Conservation (phyloP, 192 early-diverging fungal genomes). For the Coemansia sp. region DNA sequence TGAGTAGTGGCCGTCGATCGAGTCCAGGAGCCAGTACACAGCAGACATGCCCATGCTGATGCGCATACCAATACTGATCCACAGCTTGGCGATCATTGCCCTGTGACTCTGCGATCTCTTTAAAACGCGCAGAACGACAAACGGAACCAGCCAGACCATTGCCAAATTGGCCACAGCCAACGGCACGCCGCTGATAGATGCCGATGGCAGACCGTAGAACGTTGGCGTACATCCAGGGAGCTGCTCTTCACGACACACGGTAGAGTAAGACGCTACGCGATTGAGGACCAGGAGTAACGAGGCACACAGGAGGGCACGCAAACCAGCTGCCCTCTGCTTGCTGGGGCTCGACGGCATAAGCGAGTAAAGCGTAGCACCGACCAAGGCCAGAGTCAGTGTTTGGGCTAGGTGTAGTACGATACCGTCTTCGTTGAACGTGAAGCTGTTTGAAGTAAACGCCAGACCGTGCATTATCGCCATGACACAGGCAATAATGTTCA, state of each 20-base stretch:
- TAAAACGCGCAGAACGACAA: slow-evolving; percentile 48
- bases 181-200: slow-evolving; percentile 33
- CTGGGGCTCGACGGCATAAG: neutral
- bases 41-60: slow-evolving; percentile 59
- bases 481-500: slow-evolving; percentile 39
- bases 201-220: slow-evolving; percentile 66
- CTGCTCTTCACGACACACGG: slow-evolving; percentile 92
- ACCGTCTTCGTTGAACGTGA: slow-evolving; percentile 86
- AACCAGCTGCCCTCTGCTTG: slow-evolving; percentile 28
- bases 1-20: slow-evolving; percentile 22
- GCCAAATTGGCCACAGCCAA: slow-evolving; percentile 28
- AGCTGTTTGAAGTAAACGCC: slow-evolving; percentile 86
- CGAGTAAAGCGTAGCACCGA: neutral
- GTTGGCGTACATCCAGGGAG: slow-evolving; percentile 76
- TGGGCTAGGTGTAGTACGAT: slow-evolving; percentile 69
- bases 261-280: slow-evolving; percentile 60
- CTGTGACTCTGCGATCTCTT: slow-evolving; percentile 58
- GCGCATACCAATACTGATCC: slow-evolving; percentile 62
- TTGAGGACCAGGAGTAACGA: slow-evolving; percentile 63
- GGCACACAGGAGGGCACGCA: slow-evolving; percentile 47
- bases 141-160: slow-evolving; percentile 45
- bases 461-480: slow-evolving; percentile 58
- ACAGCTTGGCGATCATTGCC: slow-evolving; percentile 54
- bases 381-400: slow-evolving; percentile 55
- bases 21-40: slow-evolving; percentile 62